phyloP scores from a whole-genome alignment of 148 eudicot species.

The Camellia granthamiana region DNA sequence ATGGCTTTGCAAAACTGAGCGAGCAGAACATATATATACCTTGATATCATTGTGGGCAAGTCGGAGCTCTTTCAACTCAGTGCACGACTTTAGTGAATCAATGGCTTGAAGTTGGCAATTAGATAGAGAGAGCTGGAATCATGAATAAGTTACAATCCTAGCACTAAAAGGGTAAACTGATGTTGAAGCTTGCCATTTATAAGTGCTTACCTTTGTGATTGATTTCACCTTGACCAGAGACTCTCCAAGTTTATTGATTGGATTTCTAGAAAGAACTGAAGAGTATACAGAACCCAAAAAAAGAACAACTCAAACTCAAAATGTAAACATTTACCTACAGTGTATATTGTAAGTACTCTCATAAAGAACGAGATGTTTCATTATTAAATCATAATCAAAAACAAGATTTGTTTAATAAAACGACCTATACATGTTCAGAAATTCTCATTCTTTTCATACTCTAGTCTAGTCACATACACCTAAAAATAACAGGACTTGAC shows the following conservation, averaged over 20 bases:
- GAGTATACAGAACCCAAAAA: conserved; percentile 13
- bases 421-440: neutral
- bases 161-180: conserved; percentile 12
- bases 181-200: conserved; percentile 38
- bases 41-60: conserved; percentile 88
- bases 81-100: conserved; percentile 66
- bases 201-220: conserved; percentile 76
- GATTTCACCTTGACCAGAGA: conserved; percentile 66
- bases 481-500: neutral
- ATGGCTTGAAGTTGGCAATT: conserved; percentile 74
- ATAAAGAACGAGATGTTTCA: neutral
- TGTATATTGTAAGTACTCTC: conserved; percentile 20
- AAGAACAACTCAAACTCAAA: conserved; percentile 36
- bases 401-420: neutral
- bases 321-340: conserved; percentile 5
- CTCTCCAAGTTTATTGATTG: conserved; percentile 56
- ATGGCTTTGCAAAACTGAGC: neutral
- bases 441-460: neutral
- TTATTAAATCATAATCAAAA: neutral
- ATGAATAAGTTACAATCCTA: conserved; percentile 34
- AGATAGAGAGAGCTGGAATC: conserved; percentile 17
- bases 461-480: neutral
- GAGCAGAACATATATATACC: conserved; percentile 29
- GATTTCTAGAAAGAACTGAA: conserved; percentile 91
- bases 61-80: conserved; percentile 78